phyloP scores from a whole-genome alignment of 2,329 filamentous ascomycete genomes.

The Exophiala oligosperma region DNA sequence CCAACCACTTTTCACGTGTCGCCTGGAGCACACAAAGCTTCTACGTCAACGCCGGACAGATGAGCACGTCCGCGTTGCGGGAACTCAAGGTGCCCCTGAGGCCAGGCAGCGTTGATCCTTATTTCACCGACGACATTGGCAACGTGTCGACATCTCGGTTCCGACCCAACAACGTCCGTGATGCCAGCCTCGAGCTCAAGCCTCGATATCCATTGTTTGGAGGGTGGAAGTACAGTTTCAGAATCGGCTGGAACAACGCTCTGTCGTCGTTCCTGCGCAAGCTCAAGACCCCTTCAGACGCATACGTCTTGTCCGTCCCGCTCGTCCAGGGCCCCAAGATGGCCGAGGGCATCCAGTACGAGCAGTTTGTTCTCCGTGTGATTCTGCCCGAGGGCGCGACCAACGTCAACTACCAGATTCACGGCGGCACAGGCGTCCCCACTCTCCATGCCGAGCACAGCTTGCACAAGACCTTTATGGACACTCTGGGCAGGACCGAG shows the following conservation, averaged over 20 bases:
- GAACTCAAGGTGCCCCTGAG: conserved; percentile 78
- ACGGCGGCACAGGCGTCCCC: conserved; percentile 77
- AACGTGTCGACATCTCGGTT: conserved; percentile 95
- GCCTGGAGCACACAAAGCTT: conserved; percentile 73
- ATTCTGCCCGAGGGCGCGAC: conserved; percentile 88
- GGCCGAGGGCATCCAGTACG: conserved; percentile 81
- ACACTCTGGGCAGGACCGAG: conserved; percentile 83
- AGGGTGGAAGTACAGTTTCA: conserved; percentile 97
- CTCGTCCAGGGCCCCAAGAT: conserved; percentile 92
- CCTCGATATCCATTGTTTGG: conserved; percentile 96
- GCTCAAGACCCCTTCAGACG: conserved; percentile 57
- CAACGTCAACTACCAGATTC: conserved; percentile 62
- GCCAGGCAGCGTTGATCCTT: conserved; percentile 78
- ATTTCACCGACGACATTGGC: conserved; percentile 94
- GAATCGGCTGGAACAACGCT: conserved; percentile 91
- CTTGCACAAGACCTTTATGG: conserved; percentile 86
- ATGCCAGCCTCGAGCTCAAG: conserved; percentile 84
- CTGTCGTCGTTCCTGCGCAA: conserved; percentile 73
- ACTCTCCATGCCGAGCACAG: conserved; percentile 61
- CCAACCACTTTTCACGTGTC: conserved; percentile 71
- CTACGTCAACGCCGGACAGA: conserved; percentile 57
- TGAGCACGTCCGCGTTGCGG: conserved; percentile 74
- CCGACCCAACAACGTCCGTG: conserved; percentile 62
- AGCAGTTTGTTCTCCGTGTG: conserved; percentile 74
- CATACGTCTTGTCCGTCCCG: conserved; percentile 85